Conservation (phyloP, 139 green algal genomes). For the Micractinium sp. region DNA sequence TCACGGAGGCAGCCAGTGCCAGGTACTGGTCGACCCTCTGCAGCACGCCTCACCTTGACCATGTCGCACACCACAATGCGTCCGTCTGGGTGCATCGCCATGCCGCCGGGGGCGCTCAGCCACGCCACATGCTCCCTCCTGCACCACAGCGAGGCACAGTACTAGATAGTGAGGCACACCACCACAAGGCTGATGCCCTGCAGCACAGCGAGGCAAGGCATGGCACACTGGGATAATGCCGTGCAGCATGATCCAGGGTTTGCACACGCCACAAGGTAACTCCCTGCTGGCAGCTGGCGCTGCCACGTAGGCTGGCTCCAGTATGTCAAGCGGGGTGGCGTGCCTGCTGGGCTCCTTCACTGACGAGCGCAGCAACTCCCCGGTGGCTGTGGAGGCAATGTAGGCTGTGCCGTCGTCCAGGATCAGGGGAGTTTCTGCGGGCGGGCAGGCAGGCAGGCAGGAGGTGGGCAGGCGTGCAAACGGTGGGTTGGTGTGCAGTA, state of each 20-base stretch:
- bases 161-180: no score
- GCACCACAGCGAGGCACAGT: neutral
- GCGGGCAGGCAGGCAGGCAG: neutral
- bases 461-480: neutral
- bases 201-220: no score
- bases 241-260: no score
- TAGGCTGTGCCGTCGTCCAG: constrained; percentile 12
- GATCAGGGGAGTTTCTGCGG: constrained; percentile 41
- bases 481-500: no score
- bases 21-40: no score
- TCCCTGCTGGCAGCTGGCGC: no score
- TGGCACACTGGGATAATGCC: no score
- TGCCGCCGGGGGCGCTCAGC: neutral
- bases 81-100: neutral
- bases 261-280: no score
- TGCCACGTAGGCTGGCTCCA: no score
- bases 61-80: constrained; percentile 46
- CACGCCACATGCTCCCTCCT: neutral
- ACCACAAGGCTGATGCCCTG: no score
- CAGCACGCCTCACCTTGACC: neutral
- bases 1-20: no score
- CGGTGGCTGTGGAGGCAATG: constrained; percentile 24
- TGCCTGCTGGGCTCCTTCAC: neutral
- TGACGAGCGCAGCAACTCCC: neutral
- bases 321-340: neutral